Evolutionary conservation across 129 eudicot species (phyloP).

Genomic region (Lonicera japonica): DNA sequence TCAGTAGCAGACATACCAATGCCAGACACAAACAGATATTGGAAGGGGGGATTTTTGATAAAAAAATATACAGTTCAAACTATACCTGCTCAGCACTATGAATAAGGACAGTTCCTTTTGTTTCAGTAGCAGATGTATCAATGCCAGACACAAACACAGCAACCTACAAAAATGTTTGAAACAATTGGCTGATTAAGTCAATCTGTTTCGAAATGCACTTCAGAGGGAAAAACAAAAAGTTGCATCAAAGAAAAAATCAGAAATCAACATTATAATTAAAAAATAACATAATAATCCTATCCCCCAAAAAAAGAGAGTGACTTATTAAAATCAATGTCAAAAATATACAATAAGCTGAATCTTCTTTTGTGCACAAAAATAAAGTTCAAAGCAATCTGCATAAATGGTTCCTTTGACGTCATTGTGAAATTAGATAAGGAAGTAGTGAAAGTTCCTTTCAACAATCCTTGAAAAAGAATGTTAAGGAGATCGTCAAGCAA

Average conservation of each 20-base stretch:
- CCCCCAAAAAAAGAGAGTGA: too few species aligned
- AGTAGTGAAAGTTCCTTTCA: too few species aligned
- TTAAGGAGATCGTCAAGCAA: too few species aligned
- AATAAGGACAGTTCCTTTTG: constrained; percentile 94
- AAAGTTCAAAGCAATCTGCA: not conserved
- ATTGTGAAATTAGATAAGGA: too few species aligned
- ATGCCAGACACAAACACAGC: constrained; percentile 88
- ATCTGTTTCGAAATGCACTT: not conserved
- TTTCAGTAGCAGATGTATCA: constrained; percentile 98
- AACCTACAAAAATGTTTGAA: constrained; percentile 41
- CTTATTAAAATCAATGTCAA: too few species aligned
- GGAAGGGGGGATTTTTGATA: too few species aligned
- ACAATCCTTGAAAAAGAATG: too few species aligned
- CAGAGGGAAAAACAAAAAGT: not conserved
- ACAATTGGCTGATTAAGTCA: not conserved
- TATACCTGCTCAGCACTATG: constrained; percentile 94
- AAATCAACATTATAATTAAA: not conserved
- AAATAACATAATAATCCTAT: not conserved
- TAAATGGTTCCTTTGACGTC: too few species aligned
- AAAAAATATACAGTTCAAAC: not conserved
- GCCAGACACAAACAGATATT: constrained; percentile 78
- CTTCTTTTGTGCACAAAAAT: not conserved
- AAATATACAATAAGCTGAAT: too few species aligned
- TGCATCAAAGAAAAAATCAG: constrained; percentile 1
- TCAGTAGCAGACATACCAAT: constrained; percentile 97